Conservation (phyloP, 179 eudicot species). For the Drosera spatulata region DNA sequence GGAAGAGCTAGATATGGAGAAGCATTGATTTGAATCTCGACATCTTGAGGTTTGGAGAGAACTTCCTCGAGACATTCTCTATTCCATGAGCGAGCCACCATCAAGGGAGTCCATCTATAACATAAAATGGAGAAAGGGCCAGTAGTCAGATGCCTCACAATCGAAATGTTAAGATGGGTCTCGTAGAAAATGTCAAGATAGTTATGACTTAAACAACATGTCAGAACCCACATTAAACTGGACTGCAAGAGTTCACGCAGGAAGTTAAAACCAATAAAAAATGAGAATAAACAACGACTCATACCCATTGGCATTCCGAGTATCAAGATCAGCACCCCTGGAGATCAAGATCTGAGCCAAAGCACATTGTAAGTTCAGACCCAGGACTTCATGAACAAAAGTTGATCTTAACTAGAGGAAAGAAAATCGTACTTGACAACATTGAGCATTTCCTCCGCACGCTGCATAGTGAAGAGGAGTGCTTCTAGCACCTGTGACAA, state of each 20-base stretch:
- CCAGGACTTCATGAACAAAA: slow-evolving; percentile 1
- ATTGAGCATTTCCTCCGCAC: slow-evolving; percentile 83
- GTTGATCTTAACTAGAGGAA: neutral
- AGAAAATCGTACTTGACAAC: slow-evolving; percentile 60
- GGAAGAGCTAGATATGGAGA: slow-evolving; percentile 82
- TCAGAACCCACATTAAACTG: no score
- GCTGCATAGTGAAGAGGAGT: slow-evolving; percentile 95
- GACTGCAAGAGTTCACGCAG: no score
- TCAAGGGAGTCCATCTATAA: slow-evolving; percentile 74
- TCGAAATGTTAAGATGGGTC: no score
- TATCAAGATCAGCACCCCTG: slow-evolving; percentile 57
- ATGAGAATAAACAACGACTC: slow-evolving; percentile 4
- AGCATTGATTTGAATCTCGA: slow-evolving; percentile 28
- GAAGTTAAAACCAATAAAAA: neutral
- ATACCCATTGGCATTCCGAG: slow-evolving; percentile 75
- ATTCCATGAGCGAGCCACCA: slow-evolving; percentile 88
- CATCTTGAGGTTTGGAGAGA: slow-evolving; percentile 29
- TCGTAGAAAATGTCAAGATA: no score
- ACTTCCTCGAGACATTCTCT: slow-evolving; percentile 65
- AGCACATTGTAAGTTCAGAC: slow-evolving; percentile 7
- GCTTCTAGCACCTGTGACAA: slow-evolving; percentile 75
- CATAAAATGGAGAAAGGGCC: slow-evolving; percentile 2
- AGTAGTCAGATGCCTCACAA: no score
- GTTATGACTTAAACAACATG: no score
- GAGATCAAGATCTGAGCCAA: slow-evolving; percentile 58